Evolutionary conservation across 2,329 filamentous ascomycete genomes (phyloP), one percentile per base, ranked within the genome.

Genomic region (Fusarium penzigii): DNA sequence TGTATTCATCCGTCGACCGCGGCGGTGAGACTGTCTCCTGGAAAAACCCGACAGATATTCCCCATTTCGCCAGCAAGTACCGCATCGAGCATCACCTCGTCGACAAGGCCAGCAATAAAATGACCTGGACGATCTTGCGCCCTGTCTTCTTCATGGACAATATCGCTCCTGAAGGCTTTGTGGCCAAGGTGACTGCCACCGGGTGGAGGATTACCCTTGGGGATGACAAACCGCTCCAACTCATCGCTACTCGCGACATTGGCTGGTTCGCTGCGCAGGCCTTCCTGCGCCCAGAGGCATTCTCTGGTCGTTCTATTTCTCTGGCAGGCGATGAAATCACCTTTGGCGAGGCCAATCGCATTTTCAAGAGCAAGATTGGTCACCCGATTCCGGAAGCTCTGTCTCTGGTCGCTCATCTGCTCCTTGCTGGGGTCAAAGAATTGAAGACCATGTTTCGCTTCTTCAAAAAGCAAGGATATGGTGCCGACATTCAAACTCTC

Each of bases 131-230:
- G 0, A 79, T 86, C 46, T 70, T 86, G 2, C 76, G 82, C 0
- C 83, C 83, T 0, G 76, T 79, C 0, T 79, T 78, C 0, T 87
- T 86, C 67, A 78, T 83, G 66, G 82, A 86, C 1, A 78, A 78
- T 61, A 49, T 70, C n/a, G 54, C 53, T 1, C 49, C 63, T 12
- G 64, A 66, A 41, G 20, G 20, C 20, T 52, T 71, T n/a, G 54
- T 67, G 2, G 67, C 67, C 44, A 64, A 61, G 9, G 67, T 66
- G 8, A 70, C 70, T 48, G 53, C 64, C 1, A 66, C 67, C 20
- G 68, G 58, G 57, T 61, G 57, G 57, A 25, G 20, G 20, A 55
- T 56, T 46, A 55, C 56, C 17, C 49, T 61, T 6, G 55, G 52
- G 2, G 43, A n/a, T 3, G 60, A 56, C 40, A 51, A 55, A 29